Percentiles rank a stretch among this genome's conserved stretches.
Conservation (phyloP, 768 basidiomycete species). For the Mycena epipterygia region DNA sequence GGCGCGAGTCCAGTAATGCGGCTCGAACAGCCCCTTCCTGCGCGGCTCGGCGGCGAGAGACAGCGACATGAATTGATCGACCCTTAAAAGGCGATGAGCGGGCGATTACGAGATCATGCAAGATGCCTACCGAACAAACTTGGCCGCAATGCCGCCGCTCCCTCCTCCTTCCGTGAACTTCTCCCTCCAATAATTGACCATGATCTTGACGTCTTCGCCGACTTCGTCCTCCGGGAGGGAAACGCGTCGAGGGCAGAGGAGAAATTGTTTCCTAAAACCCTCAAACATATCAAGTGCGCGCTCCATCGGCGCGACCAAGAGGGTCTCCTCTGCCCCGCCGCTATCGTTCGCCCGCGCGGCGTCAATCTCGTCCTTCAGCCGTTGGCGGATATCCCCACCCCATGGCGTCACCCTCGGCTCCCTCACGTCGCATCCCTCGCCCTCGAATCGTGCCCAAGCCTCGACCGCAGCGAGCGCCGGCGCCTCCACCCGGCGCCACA, state of each 20-base stretch:
- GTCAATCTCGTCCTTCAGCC: constrained; percentile 62
- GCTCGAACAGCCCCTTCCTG: constrained; percentile 81
- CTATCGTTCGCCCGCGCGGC: constrained; percentile 51
- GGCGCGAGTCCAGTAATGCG: constrained; percentile 77
- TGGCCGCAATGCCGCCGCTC: constrained; percentile 59
- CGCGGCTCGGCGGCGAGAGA: constrained; percentile 83
- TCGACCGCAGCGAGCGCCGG: constrained; percentile 71
- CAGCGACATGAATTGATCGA: constrained; percentile 84
- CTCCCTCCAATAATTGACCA: constrained; percentile 72
- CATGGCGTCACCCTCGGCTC: constrained; percentile 73
- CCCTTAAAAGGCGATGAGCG: constrained; percentile 51
- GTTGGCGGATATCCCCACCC: constrained; percentile 71
- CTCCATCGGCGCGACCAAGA: constrained; percentile 57
- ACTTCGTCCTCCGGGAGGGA: constrained; percentile 54
- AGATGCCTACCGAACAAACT: constrained; percentile 71
- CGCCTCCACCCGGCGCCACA: constrained; percentile 82
- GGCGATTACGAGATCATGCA: background rate
- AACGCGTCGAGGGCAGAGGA: constrained; percentile 62
- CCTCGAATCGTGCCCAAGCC: constrained; percentile 70
- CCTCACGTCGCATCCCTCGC: constrained; percentile 49
- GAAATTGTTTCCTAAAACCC: constrained; percentile 61
- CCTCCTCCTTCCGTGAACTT: constrained; percentile 57
- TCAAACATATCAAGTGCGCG: constrained; percentile 65
- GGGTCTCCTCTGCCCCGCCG: constrained; percentile 58
- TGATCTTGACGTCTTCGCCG: constrained; percentile 59